Evolutionary conservation across 257 asterid species (phyloP), one percentile per base, ranked within the genome.

Genomic region (Solanum chiquidenum): DNA sequence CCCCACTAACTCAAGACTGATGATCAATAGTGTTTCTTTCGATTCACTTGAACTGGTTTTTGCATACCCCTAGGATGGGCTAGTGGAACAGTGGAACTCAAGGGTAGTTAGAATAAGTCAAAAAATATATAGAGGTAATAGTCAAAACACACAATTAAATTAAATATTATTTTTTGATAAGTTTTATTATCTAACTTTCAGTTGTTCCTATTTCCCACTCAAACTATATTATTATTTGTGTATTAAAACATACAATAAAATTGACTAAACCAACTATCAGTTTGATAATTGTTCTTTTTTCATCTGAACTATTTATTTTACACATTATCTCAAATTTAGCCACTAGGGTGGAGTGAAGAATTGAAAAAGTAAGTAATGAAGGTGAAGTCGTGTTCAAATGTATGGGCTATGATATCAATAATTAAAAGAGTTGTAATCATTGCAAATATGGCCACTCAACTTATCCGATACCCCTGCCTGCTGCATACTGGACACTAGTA

Each of bases 371-470:
- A 55, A 29, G 83, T 27, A 68, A 44, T 12, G 35, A 11, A 86
- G 88, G 88, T 52, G 16, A 42, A 55, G 88, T 86, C 88, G 58
- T 86, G 75, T 86, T 86, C 88, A 86, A 74, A 55, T 86, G 88
- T 83, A 74, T 86, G 88, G 88, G 88, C n/a, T 74, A 55, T 42
- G 44, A 86, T 86, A 74, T 86, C 88, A 79, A 34, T 62, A 13
- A 42, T 27, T 68, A 73, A 33, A 44, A 31, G 69, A 74, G 5
- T 69, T 35, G 72, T 52, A 73, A 86, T 86, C 85, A 86, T 86
- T 68, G 69, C 34, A 80, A 74, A 35, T 74, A 52, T 46, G 49
- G 72, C n/a, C 68, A 27, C n/a, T 87, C 34, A 55, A 55, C 83
- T 37, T 75, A 75, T 75, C 83, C 83, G 14, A 75, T 75, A 75